Evolutionary conservation across 768 basidiomycete genomes (phyloP).

Genomic region (Mycena vitilis): DNA sequence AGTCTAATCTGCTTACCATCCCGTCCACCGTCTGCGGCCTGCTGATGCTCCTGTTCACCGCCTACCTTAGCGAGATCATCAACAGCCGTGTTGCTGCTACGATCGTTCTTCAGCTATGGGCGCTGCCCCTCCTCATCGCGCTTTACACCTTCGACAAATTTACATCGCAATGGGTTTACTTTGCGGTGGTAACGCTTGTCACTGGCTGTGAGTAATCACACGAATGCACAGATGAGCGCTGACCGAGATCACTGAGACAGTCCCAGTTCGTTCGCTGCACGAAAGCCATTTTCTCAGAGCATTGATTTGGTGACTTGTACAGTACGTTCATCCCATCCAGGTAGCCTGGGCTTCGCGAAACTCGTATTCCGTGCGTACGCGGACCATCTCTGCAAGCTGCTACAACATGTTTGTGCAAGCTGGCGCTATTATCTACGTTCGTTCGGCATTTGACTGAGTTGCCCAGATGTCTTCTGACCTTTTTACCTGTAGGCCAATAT

Average conservation of each 20-base stretch:
- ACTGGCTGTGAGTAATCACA: slow-evolving; percentile 50
- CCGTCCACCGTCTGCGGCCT: slow-evolving; percentile 68
- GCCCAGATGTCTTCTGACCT: slow-evolving; percentile 3
- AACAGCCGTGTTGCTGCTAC: slow-evolving; percentile 67
- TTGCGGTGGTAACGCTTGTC: slow-evolving; percentile 62
- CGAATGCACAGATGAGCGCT: too few species aligned
- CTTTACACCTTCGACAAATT: slow-evolving; percentile 61
- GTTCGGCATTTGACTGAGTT: slow-evolving; percentile 33
- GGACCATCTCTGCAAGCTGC: slow-evolving; percentile 58
- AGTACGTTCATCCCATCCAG: slow-evolving; percentile 58
- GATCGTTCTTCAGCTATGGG: slow-evolving; percentile 69
- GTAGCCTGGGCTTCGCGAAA: slow-evolving; percentile 72
- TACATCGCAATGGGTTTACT: slow-evolving; percentile 69
- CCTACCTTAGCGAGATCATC: slow-evolving; percentile 65
- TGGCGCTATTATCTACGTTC: slow-evolving; percentile 60
- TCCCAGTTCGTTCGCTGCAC: slow-evolving; percentile 52
- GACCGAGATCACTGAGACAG: too few species aligned
- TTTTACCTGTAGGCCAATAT: slow-evolving; percentile 59
- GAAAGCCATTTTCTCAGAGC: background rate
- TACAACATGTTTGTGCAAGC: slow-evolving; percentile 79
- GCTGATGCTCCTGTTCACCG: slow-evolving; percentile 57
- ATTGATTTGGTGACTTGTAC: background rate
- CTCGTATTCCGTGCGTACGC: slow-evolving; percentile 68
- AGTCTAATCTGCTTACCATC: slow-evolving; percentile 71
- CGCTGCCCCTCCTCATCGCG: slow-evolving; percentile 68